These are phyloP conservation scores for Calonectria pauciramosa DNA, from an alignment of 2,329 filamentous ascomycete species.

Conservation along the genomic window DNA sequence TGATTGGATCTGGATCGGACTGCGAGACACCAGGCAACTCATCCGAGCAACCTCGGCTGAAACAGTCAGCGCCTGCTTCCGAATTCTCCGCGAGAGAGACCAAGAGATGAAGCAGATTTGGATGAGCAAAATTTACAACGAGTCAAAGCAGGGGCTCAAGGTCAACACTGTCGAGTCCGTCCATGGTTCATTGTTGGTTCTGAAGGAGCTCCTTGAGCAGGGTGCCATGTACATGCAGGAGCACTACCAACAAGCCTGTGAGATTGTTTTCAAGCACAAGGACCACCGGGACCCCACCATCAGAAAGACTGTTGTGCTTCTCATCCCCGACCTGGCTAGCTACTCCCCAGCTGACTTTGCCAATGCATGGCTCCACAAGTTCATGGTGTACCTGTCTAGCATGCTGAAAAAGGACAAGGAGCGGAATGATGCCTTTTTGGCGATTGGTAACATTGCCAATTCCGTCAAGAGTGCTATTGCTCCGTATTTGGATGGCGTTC, in stretches of 20 bases:
- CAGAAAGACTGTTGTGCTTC: slow-evolving; percentile 87
- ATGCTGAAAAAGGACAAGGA: slow-evolving; percentile 97
- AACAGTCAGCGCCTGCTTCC: slow-evolving; percentile 94
- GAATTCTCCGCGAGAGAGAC: slow-evolving; percentile 95
- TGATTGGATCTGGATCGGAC: slow-evolving; percentile 94
- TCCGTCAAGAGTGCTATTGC: slow-evolving; percentile 96
- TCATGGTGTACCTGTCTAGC: slow-evolving; percentile 95
- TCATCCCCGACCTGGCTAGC: slow-evolving; percentile 92
- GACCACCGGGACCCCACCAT: slow-evolving; percentile 92
- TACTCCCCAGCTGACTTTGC: slow-evolving; percentile 95
- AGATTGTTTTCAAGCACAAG: slow-evolving; percentile 92
- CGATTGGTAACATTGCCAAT: slow-evolving; percentile 96
- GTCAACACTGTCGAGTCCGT: slow-evolving; percentile 87
- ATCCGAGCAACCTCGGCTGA: slow-evolving; percentile 94
- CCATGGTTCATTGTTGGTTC: slow-evolving; percentile 92
- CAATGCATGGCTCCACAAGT: slow-evolving; percentile 88
- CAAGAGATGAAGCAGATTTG: slow-evolving; percentile 87
- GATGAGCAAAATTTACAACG: slow-evolving; percentile 92
- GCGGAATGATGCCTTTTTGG: slow-evolving; percentile 92
- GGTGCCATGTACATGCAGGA: slow-evolving; percentile 99
- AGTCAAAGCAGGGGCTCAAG: slow-evolving; percentile 84
- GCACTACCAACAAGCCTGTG: slow-evolving; percentile 91
- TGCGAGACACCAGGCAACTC: slow-evolving; percentile 89
- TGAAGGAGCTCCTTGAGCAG: slow-evolving; percentile 93
- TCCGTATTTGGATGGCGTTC: slow-evolving; percentile 93